Conservation (phyloP, 805 yeast genomes). For the Barnettozyma sucrosica region DNA sequence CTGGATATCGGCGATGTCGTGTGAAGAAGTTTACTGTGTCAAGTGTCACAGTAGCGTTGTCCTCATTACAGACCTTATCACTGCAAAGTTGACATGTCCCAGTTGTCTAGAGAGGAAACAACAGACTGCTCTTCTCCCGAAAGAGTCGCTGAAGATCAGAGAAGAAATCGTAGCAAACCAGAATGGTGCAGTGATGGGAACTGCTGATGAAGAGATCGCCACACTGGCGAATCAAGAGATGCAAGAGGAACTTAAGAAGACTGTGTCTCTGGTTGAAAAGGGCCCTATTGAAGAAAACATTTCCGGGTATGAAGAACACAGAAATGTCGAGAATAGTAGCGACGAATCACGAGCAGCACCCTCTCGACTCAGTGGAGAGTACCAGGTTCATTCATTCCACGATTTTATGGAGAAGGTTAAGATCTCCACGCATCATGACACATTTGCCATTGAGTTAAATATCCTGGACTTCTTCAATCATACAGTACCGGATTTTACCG, state of each 20-base stretch:
- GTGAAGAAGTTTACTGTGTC: not conserved
- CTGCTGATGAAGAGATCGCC: not conserved
- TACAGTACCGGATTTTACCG: not conserved
- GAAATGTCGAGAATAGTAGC: not conserved
- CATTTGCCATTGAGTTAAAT: not conserved
- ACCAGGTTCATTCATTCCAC: not conserved
- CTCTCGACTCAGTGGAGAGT: not conserved
- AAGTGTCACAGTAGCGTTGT: not conserved
- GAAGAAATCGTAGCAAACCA: not conserved
- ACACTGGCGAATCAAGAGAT: not conserved
- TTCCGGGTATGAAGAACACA: not conserved
- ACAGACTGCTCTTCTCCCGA: not conserved
- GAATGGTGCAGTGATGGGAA: not conserved
- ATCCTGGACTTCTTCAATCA: not conserved
- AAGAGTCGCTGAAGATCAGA: not conserved
- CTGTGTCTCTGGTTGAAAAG: not conserved
- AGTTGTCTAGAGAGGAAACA: not conserved
- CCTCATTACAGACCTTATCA: not conserved
- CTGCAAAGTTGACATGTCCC: not conserved
- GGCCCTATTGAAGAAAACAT: not conserved
- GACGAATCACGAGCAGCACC: not conserved
- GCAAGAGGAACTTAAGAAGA: not conserved
- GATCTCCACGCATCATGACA: not conserved
- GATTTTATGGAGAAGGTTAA: not conserved
- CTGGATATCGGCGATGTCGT: not conserved